phyloP scores from a whole-genome alignment of 805 yeast species.

The Deakozyma indianensis region DNA sequence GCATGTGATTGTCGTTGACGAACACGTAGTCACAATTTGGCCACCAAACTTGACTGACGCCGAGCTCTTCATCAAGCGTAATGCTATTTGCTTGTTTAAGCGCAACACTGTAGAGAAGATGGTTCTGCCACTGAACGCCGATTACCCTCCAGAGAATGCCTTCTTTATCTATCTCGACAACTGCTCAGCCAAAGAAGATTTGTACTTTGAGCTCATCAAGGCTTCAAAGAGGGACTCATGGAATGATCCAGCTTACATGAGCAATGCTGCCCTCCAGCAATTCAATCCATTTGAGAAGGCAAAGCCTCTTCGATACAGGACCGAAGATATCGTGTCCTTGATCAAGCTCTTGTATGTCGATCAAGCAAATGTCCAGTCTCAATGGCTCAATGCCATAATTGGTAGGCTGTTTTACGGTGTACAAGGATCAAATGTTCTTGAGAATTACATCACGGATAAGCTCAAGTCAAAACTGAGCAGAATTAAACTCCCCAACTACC shows the following conservation, averaged over 20 bases:
- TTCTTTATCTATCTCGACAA: conserved; percentile 63
- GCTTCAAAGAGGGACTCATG: conserved; percentile 39
- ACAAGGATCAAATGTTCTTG: conserved; percentile 56
- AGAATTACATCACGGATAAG: conserved; percentile 39
- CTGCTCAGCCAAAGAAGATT: conserved; percentile 77
- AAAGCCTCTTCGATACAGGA: conserved; percentile 53
- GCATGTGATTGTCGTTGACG: conserved; percentile 65
- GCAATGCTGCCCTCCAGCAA: conserved; percentile 8
- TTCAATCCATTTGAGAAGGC: conserved; percentile 56
- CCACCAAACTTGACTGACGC: conserved; percentile 66
- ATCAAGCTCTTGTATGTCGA: conserved; percentile 28
- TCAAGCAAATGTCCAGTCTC: conserved; percentile 67
- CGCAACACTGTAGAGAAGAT: conserved; percentile 22
- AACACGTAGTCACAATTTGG: conserved; percentile 67
- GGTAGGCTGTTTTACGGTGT: conserved; percentile 73
- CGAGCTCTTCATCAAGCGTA: conserved; percentile 62
- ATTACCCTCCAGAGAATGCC: conserved; percentile 21
- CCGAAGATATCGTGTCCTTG: conserved; percentile 56
- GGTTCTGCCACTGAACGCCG: conserved; percentile 12
- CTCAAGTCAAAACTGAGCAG: conserved; percentile 61
- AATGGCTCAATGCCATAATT: conserved; percentile 80
- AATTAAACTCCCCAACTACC: conserved; percentile 73
- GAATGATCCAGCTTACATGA: conserved; percentile 1
- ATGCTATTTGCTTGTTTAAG: conserved; percentile 62
- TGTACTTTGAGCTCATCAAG: conserved; percentile 76